Base-by-base conservation (phyloP, 345 rosid species). In the Pugionium cornutum region DNA sequence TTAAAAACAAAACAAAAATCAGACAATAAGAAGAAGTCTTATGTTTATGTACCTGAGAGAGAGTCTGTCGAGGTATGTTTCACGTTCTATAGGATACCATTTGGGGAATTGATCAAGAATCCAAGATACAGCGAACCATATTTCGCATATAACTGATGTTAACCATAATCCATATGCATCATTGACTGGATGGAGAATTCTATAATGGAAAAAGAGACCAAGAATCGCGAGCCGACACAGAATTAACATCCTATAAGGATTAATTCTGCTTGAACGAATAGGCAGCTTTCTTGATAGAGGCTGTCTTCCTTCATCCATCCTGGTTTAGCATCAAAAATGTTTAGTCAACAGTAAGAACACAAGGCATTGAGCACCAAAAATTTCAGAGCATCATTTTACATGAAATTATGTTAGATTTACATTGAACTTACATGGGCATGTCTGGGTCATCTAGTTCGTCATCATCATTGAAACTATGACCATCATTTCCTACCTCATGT, bases 261-360 rank as follows among this genome's bases (percentile, higher is more conserved):
- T 92, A 67, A 92, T 86, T 83, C 78, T 92, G 97, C 97, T 92
- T 9, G 98, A 92, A 25, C 87, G 85, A 78, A 92, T 68, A 0
- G 97, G 91, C 62, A 92, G 69, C 81, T 92, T 92, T 76, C 98
- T 82, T 3, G 96, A 92, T 10, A 92, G 87, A 48, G 98, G 98
- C 77, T 92, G 96, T 72, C 98, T 83, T 66, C 96, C 98, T 84
- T 92, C 98, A 66, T 92, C 98, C 98, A 92, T 92, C 97, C 98
- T 92, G 87, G 73, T 43, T 53, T 6, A 49, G 4, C 9, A 58
- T 48, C 31, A 37, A 48, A 33, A 60, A 18, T 70, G 60, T 61
- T 43, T 2, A 35, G 9, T 18, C 46, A 53, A 11, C 64, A 27
- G 46, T 52, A 53, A 43, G 11, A 47, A 18, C 31, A 32, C 11